phyloP scores from a whole-genome alignment of 2,329 filamentous ascomycete species.

The Scedosporium dehoogii region DNA sequence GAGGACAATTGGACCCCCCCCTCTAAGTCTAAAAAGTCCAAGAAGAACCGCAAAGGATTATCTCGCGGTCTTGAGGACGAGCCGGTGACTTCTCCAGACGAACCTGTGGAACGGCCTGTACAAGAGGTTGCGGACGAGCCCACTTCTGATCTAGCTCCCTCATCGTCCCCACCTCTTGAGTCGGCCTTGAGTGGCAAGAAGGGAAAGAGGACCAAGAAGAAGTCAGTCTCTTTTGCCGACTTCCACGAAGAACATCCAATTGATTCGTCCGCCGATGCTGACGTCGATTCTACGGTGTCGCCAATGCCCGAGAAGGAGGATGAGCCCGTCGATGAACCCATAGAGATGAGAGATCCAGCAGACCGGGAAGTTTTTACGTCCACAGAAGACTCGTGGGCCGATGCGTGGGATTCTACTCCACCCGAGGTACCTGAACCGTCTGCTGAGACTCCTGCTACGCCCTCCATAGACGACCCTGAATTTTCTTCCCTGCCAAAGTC shows the following conservation, averaged over 20 bases:
- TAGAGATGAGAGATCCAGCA: neutral
- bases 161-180: conserved; percentile 12
- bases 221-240: conserved; percentile 9
- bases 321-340: neutral
- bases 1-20: neutral
- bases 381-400: neutral
- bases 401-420: neutral
- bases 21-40: neutral
- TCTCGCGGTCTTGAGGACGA: neutral
- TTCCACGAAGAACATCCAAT: neutral
- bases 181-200: conserved; percentile 15
- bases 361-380: neutral
- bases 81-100: neutral
- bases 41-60: neutral
- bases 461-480: neutral
- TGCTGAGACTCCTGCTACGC: neutral
- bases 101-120: neutral
- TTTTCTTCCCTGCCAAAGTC: conserved; percentile 2
- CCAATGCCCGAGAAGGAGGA: conserved; percentile 4
- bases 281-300: conserved; percentile 2
- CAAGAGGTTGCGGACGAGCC: neutral
- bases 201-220: conserved; percentile 23
- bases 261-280: neutral
- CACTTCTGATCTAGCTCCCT: neutral
- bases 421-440: neutral